Base-by-base conservation (phyloP, 2,329 filamentous ascomycete species). In the Xylaria sp. region DNA sequence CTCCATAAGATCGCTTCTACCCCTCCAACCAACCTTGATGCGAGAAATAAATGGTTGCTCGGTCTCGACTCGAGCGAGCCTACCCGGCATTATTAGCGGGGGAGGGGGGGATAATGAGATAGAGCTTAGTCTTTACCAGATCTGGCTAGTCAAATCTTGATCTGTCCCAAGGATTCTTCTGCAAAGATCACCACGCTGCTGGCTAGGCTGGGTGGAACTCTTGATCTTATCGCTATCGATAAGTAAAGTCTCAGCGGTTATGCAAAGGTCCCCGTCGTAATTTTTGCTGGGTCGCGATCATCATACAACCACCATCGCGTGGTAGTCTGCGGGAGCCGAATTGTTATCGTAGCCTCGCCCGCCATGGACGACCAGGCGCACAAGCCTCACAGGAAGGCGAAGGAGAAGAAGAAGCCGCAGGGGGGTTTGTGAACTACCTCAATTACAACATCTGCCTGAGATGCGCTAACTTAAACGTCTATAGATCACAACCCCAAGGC, bases 401-500 rank as follows among this genome's bases (percentile, higher is more conserved):
- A 97, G 82, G 93, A 96, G 82, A 97, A 97, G 85, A 97, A 97
- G 85, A 88, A 91, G 80, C 82, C 83, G 56, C 80, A 89, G 50
- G 90, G 89, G 78, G 89, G 87, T 88, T 76, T 67, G 80, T 72
- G 18, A 62, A 48, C 41, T 15, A 39, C 18, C 8, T 46, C 41
- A 59, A 60, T 66, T 13, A 61, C 52, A 59, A 56, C 28, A 18
- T 15, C n/a, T 23, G 6, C 10, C 23, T 15, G 4, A 32, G 41
- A 52, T 39, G 6, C n/a, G 34, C 73, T 79, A 69, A 78, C 72
- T 62, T 23, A 2, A 10, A n/a, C 20, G 28, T 48, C 67, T 75
- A 71, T 76, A 90, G 93, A 92, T 63, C 85, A 84, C 71, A 97
- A 97, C 78, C 93, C 93, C 2, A 97, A 97, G 82, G 94, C 94